Conservation (phyloP, 2,329 filamentous ascomycete species). For the Epichloe glyceriae region DNA sequence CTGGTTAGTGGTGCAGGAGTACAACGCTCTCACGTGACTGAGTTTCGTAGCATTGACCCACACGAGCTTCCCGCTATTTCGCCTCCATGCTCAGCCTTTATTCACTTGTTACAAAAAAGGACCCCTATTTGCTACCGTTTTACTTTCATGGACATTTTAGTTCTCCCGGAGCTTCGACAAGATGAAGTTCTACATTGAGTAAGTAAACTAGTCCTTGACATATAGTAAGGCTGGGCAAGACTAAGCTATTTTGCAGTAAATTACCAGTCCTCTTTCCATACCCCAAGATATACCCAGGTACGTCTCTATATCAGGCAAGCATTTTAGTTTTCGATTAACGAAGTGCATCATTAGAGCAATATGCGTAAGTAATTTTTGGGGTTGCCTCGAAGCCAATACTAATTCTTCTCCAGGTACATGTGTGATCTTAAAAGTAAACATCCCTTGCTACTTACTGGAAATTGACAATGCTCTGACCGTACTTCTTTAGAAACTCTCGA, state of each 20-base stretch:
- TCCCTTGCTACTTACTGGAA: background rate
- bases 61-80: too few species aligned
- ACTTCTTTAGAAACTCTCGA: constrained; percentile 57
- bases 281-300: constrained; percentile 45
- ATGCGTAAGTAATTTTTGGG: constrained; percentile 29
- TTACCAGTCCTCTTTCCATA: constrained; percentile 46
- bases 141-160: too few species aligned
- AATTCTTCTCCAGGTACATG: constrained; percentile 33
- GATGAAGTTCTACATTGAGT: constrained; percentile 43
- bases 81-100: background rate
- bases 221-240: background rate
- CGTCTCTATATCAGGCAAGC: constrained; percentile 7
- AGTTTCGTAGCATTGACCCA: too few species aligned
- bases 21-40: too few species aligned
- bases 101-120: background rate
- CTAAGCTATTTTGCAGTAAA: constrained; percentile 29
- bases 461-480: background rate
- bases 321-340: background rate
- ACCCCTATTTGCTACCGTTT: background rate
- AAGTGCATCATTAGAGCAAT: constrained; percentile 31
- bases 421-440: constrained; percentile 40
- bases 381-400: background rate
- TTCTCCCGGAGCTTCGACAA: background rate
- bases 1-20: too few species aligned
- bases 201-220: constrained; percentile 7